Base-by-base conservation (phyloP, 2,329 filamentous ascomycete species). In the Ophiostoma perfectum region DNA sequence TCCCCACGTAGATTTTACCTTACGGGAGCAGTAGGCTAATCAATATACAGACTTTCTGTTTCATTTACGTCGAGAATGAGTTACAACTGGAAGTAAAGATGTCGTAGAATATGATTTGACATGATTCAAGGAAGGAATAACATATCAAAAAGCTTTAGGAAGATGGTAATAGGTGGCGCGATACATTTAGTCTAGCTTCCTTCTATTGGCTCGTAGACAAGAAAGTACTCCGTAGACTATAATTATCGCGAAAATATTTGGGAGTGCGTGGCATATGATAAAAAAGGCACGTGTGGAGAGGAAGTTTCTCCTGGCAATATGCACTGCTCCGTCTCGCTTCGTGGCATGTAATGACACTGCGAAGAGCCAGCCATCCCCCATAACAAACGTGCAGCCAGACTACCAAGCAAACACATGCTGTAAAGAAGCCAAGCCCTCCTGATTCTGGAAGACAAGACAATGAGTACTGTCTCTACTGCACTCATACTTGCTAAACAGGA, bases 391-490 rank as follows among this genome's bases (percentile, higher is more conserved):
- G 2, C 9, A 55, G 12, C 18, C 49, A 6, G 49, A 55, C 9
- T 18, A 55, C 49, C 65, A 58, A 36, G 47, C 65, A 39, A 27
- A 45, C 5, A 38, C 49, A 11, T 66, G 65, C 47, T 36, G 47
- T 38, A 58, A 66, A 49, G 49, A 66, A 39, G 65, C 65, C 65
- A 66, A 66, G 36, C 49, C 8, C 49, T 66, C 6, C 65, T 58
- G 9, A 41, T 66, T 5, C n/a, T 66, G 11, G 65, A 66, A 18
- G 65, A 66, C 12, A 66, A 58, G 65, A 66, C 36, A 5, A 18
- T 66, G 8, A 49, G 58, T 38, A 66, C 65, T 38, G 65, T 66
- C 27, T 9, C 36, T 3, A 44, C 65, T 2, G 65, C 65, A 41
- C 65, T 45, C 47, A 39, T 66, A 39, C 18, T 66, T 5, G 65